phyloP scores from a whole-genome alignment of 2,329 filamentous ascomycete species.

The Trichoderma lentiforme region DNA sequence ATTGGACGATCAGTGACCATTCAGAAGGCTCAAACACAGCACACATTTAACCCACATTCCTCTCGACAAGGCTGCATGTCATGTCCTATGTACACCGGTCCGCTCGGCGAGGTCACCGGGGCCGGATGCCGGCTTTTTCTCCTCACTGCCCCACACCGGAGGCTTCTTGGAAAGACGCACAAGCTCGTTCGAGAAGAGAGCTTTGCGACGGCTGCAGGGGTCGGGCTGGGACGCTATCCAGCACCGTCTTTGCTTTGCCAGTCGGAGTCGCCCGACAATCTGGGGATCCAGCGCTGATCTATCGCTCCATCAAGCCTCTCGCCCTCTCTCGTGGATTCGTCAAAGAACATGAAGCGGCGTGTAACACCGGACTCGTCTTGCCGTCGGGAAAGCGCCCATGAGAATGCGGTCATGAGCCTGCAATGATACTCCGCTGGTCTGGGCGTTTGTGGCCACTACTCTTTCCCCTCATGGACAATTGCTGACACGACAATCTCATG shows the following conservation, averaged over 20 bases:
- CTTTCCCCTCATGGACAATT: not conserved
- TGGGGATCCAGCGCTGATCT: conserved; percentile 4
- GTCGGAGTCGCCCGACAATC: not conserved
- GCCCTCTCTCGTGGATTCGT: not conserved
- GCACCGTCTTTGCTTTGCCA: not conserved
- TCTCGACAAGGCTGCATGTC: not conserved
- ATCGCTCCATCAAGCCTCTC: not conserved
- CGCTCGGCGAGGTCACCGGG: conserved; percentile 17
- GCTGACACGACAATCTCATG: not conserved
- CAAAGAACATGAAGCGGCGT: not conserved
- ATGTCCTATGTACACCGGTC: conserved; percentile 11
- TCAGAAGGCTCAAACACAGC: not conserved
- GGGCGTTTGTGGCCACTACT: not conserved
- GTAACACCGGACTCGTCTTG: not conserved
- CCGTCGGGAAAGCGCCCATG: conserved; percentile 2
- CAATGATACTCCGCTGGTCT: not conserved
- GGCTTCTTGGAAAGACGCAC: not conserved
- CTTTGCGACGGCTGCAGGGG: conserved; percentile 21
- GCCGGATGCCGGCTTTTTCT: conserved; percentile 12
- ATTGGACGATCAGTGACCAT: not conserved
- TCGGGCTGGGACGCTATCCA: conserved; percentile 2
- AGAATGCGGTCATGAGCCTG: not conserved
- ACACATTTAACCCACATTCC: not conserved
- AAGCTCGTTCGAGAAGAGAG: not conserved
- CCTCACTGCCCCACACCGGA: conserved; percentile 8